Evolutionary conservation across 768 basidiomycete genomes (phyloP).

Genomic region (Podaxis sp.): DNA sequence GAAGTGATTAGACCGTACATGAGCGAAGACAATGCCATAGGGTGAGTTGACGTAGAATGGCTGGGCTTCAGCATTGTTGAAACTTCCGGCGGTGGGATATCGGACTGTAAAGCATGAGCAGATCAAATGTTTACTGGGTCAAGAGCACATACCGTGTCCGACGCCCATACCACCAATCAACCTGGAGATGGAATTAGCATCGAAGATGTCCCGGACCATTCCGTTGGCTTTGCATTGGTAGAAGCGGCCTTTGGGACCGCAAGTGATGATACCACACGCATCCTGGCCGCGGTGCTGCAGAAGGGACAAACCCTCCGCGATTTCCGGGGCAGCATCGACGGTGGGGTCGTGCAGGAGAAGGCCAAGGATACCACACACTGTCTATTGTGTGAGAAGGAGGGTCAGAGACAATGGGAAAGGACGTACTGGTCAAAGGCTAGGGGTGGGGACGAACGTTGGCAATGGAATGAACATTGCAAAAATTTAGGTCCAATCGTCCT

Average conservation of each 20-base stretch:
- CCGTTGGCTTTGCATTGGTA: conserved; percentile 99
- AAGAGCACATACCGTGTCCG: conserved; percentile 73
- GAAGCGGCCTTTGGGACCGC: conserved; percentile 90
- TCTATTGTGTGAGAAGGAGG: background rate
- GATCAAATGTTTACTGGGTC: background rate
- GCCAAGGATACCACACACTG: conserved; percentile 92
- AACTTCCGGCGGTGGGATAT: conserved; percentile 97
- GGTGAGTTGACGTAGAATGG: conserved; percentile 99
- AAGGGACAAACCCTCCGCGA: conserved; percentile 91
- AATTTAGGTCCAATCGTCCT: conserved; percentile 1
- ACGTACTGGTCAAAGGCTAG: background rate
- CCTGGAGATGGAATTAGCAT: conserved; percentile 67
- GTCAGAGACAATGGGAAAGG: background rate
- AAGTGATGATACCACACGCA: conserved; percentile 96
- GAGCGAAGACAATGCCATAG: conserved; percentile 96
- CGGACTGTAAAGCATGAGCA: conserved; percentile 54
- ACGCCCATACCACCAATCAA: conserved; percentile 95
- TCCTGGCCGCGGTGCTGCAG: conserved; percentile 98
- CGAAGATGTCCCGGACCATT: conserved; percentile 98
- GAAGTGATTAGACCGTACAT: conserved; percentile 50
- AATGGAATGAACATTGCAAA: background rate
- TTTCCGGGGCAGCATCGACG: conserved; percentile 77
- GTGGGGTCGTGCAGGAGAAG: conserved; percentile 77
- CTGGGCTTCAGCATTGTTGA: conserved; percentile 95
- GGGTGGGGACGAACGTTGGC: background rate